Percentiles rank a stretch among this genome's conserved stretches.
Evolutionary conservation across 2,329 filamentous ascomycete genomes (phyloP).

Genomic region (Mollisiaceae sp.): DNA sequence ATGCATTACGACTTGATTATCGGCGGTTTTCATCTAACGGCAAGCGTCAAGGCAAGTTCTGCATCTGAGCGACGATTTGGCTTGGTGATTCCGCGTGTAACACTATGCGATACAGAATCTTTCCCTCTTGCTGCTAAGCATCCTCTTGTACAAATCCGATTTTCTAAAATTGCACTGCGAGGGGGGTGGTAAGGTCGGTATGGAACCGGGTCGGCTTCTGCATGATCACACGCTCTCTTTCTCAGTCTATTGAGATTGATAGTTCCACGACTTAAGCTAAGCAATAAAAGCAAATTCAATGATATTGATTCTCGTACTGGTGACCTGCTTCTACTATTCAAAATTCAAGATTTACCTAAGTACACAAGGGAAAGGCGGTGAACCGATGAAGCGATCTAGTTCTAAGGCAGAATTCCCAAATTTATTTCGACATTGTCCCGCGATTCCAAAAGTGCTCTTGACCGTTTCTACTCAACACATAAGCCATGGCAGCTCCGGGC

Average conservation of each 20-base stretch:
- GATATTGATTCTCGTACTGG: background rate
- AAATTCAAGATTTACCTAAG: background rate
- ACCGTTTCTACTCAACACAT: slow-evolving; percentile 4
- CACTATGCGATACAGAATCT: slow-evolving; percentile 38
- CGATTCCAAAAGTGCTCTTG: slow-evolving; percentile 12
- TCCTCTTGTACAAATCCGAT: slow-evolving; percentile 40
- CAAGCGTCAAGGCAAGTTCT: slow-evolving; percentile 17
- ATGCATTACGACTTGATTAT: slow-evolving; percentile 19
- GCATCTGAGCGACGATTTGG: slow-evolving; percentile 30
- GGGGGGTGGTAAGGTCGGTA: slow-evolving; percentile 17
- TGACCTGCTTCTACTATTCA: background rate
- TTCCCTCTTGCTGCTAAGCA: slow-evolving; percentile 26
- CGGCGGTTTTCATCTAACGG: slow-evolving; percentile 10
- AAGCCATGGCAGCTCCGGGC: slow-evolving; percentile 40
- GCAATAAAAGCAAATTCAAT: slow-evolving; percentile 31
- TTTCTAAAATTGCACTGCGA: slow-evolving; percentile 36
- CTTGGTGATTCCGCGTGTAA: slow-evolving; percentile 40
- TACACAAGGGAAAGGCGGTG: slow-evolving; percentile 22
- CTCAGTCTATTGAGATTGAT: slow-evolving; percentile 32
- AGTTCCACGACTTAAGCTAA: slow-evolving; percentile 31
- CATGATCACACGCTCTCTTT: slow-evolving; percentile 37
- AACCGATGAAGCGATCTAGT: slow-evolving; percentile 18
- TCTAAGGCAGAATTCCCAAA: slow-evolving; percentile 21
- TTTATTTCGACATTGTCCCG: slow-evolving; percentile 15
- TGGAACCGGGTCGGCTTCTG: slow-evolving; percentile 28